A percentile compares a stretch with the other conserved stretches of the same genome.
Evolutionary conservation across 2,329 filamentous ascomycete species (phyloP).

Genomic region (Diaporthe aspalathi): DNA sequence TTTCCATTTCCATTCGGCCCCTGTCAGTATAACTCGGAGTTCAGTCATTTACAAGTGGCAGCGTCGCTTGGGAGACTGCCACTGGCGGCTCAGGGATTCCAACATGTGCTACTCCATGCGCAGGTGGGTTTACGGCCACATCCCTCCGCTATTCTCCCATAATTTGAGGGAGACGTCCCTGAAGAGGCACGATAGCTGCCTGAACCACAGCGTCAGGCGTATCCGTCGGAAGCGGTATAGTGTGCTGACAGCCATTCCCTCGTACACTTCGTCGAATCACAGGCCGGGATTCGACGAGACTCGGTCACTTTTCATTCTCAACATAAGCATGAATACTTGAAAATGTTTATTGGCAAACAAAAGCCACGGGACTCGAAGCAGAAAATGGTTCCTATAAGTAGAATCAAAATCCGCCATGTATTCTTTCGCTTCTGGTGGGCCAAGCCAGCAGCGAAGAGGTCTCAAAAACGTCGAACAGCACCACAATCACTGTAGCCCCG

Average conservation of each 20-base stretch:
- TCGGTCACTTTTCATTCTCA: neutral
- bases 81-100: too few species aligned
- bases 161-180: neutral
- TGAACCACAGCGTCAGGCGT: neutral
- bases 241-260: constrained; percentile 1
- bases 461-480: neutral
- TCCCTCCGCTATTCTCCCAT: too few species aligned
- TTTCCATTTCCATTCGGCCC: too few species aligned
- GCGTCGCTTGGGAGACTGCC: too few species aligned
- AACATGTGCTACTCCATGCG: too few species aligned
- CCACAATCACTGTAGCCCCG: neutral
- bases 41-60: too few species aligned
- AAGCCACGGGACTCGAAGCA: too few species aligned
- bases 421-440: neutral
- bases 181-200: neutral
- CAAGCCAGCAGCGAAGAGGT: too few species aligned
- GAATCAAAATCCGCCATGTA: neutral
- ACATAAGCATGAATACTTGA: neutral
- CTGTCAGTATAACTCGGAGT: too few species aligned
- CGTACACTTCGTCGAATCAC: constrained; percentile 21
- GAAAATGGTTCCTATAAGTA: neutral
- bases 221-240: neutral
- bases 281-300: neutral
- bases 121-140: too few species aligned
- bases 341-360: neutral